These are phyloP conservation scores for Yamagishiella unicocca DNA, from an alignment of 139 green algal species.

Conservation along the genomic window DNA sequence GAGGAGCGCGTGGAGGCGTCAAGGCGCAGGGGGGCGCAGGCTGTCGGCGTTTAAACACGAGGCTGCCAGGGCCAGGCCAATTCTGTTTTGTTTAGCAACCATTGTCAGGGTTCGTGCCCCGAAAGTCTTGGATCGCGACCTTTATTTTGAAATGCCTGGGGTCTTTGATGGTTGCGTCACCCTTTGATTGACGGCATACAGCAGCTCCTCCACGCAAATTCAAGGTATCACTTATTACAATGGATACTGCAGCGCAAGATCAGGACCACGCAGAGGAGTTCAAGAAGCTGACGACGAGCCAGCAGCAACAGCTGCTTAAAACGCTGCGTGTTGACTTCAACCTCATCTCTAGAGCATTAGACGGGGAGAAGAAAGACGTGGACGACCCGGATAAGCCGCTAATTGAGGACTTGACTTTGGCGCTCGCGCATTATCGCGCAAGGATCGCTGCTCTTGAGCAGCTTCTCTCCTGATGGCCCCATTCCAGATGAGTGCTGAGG, in stretches of 20 bases:
- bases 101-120: too few relatives aligned
- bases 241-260: slow-evolving; percentile 28
- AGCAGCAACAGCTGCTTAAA: slow-evolving; percentile 41
- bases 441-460: slow-evolving; percentile 8
- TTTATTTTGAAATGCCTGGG: slow-evolving; percentile 3
- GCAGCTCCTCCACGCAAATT: slow-evolving; percentile 27
- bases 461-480: slow-evolving; percentile 20
- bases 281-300: slow-evolving; percentile 41
- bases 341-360: slow-evolving; percentile 17
- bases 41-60: slow-evolving; percentile 19
- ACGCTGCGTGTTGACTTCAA: slow-evolving; percentile 20
- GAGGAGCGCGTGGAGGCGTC: slow-evolving; percentile 33
- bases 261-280: slow-evolving; percentile 38
- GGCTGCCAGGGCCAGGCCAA: slow-evolving; percentile 20
- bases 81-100: slow-evolving; percentile 30
- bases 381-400: not conserved
- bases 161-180: slow-evolving; percentile 38
- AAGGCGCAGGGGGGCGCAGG: slow-evolving; percentile 23
- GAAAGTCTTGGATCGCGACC: slow-evolving; percentile 29
- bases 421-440: slow-evolving; percentile 13
- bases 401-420: slow-evolving; percentile 17
- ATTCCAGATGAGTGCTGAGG: slow-evolving; percentile 21
- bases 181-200: slow-evolving; percentile 35
- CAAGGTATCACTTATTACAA: slow-evolving; percentile 12
- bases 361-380: not conserved